Percentiles rank a stretch among this genome's conserved stretches.
phyloP scores from a whole-genome alignment of 331 rosid genomes.

The Quercus lobata region DNA sequence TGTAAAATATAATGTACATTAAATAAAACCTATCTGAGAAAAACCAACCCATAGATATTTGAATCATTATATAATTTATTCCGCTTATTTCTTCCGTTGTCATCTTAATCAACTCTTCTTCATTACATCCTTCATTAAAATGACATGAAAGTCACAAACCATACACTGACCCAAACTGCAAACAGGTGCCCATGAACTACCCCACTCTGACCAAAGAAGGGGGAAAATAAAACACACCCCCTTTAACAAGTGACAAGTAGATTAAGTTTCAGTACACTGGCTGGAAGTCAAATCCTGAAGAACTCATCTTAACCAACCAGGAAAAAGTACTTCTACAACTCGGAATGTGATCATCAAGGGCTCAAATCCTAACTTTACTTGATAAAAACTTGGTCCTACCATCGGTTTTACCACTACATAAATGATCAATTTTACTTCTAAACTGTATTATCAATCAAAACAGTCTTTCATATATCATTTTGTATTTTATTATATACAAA shows the following conservation, averaged over 20 bases:
- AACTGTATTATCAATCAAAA: not conserved
- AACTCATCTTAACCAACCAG: not conserved
- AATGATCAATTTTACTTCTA: not conserved
- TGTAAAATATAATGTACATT: not conserved
- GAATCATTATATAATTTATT: not conserved
- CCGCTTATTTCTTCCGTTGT: not conserved
- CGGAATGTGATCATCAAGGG: not conserved
- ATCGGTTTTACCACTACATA: not conserved
- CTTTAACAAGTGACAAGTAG: not conserved
- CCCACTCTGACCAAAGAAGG: not conserved
- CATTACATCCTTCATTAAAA: not conserved
- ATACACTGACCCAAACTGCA: not conserved
- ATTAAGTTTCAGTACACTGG: not conserved
- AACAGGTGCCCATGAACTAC: not conserved
- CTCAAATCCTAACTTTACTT: not conserved
- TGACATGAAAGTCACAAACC: not conserved
- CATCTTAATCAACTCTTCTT: not conserved
- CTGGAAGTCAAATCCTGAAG: not conserved
- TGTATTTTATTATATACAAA: not conserved
- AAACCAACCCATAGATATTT: not conserved
- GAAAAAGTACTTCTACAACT: not conserved
- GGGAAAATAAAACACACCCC: not conserved
- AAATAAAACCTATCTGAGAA: not conserved
- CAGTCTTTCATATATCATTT: not conserved
- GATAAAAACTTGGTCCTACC: too few species aligned